Base-by-base conservation (phyloP, 2,329 filamentous ascomycete species). In the Zasmidium cellare region DNA sequence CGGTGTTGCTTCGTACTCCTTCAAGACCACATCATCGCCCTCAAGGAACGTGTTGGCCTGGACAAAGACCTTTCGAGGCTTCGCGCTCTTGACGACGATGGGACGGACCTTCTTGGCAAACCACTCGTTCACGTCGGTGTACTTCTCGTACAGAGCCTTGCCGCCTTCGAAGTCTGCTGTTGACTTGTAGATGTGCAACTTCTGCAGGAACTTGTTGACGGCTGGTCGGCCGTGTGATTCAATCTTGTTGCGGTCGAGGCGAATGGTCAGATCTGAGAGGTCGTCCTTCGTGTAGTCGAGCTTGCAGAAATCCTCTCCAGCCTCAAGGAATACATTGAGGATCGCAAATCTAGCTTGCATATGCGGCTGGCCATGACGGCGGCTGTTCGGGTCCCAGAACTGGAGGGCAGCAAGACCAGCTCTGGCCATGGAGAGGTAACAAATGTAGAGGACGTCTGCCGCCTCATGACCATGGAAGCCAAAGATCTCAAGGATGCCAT, bases 351-450 rank as follows among this genome's bases (percentile, higher is more conserved):
- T 89, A 20, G 57, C 56, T 55, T 61, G 56, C 64, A 65, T 63
- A 18, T 66, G 61, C 28, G 67, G 62, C 75, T 96, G 92, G 9
- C 92, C 92, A 92, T 92, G 96, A 78, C 96, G 96, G 65, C 87
- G 82, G 67, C 84, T 87, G 78, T 92, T 92, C 5, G 92, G 92
- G 69, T 97, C 92, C 92, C 92, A 97, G 81, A 94, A 91, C 28
- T 97, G 93, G 20, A 97, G 82, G 1, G 92, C 89, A 5, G 87
- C 85, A 46, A 99, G 81, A 60, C 94, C 94, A n/a, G 92, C 91
- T 38, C 92, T 86, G 14, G 94, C 94, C 93, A 99, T 97, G 65
- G 87, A 87, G 9, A 99, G 84, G 74, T 97, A 99, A 2, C 89
- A 87, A 0, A 87, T 86, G 69, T 93, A 97, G 7, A 97, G 84